Conservation (phyloP, 1,139 yeast genomes). For the Yamadazyma blattariae region DNA sequence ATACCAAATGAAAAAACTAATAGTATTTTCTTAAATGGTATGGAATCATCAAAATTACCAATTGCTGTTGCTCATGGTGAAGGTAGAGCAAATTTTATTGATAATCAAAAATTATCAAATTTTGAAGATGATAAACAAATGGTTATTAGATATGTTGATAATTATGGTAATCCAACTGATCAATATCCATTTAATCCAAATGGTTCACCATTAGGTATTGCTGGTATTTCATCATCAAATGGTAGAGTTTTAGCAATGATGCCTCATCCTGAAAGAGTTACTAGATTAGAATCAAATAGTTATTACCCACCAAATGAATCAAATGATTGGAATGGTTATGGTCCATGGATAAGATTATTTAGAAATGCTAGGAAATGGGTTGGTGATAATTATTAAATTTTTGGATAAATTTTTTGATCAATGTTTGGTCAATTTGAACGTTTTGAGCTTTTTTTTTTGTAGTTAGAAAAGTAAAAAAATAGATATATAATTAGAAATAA, state of each 20-base stretch:
- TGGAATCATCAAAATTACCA: conserved; percentile 91
- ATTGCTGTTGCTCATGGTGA: conserved; percentile 99
- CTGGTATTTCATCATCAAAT: conserved; percentile 85
- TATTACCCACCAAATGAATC: conserved; percentile 80
- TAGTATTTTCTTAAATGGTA: conserved; percentile 78
- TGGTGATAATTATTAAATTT: conserved; percentile 4
- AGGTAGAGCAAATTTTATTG: conserved; percentile 79
- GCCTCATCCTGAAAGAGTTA: conserved; percentile 99
- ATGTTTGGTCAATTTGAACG: no score
- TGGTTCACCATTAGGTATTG: conserved; percentile 91
- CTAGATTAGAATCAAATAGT: conserved; percentile 83
- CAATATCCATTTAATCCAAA: conserved; percentile 93
- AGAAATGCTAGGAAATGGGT: conserved; percentile 96
- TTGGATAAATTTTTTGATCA: not conserved
- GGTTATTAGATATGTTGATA: conserved; percentile 81
- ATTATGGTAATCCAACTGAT: conserved; percentile 81
- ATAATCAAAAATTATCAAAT: conserved; percentile 35
- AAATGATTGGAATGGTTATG: conserved; percentile 64
- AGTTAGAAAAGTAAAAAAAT: no score
- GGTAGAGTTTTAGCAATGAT: conserved; percentile 97
- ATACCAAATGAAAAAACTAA: conserved; percentile 43
- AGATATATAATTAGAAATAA: no score
- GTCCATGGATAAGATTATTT: conserved; percentile 96
- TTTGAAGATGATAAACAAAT: conserved; percentile 49
- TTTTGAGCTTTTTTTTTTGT: no score